phyloP scores from a whole-genome alignment of 306 rosid genomes.

The Urtica urens region DNA sequence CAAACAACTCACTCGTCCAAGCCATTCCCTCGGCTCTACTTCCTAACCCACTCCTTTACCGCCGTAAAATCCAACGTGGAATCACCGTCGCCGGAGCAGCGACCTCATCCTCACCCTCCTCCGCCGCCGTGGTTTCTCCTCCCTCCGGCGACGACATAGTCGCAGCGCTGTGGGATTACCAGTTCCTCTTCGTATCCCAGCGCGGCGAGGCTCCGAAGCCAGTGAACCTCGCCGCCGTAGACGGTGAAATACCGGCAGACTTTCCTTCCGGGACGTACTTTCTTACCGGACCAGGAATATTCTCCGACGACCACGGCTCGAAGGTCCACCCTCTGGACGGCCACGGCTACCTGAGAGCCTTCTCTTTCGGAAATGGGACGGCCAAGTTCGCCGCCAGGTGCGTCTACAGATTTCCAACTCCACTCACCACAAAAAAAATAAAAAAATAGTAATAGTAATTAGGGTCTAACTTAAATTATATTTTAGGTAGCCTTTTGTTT shows the following conservation, averaged over 20 bases:
- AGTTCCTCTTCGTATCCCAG: conserved; percentile 68
- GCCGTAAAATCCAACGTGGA: conserved; percentile 7
- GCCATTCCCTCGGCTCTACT: background rate
- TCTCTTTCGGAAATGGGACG: conserved; percentile 25
- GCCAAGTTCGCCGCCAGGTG: too few relatives aligned
- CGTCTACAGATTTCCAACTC: too few relatives aligned
- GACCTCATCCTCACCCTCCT: background rate
- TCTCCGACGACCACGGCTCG: conserved; percentile 80
- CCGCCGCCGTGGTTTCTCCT: background rate
- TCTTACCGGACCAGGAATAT: conserved; percentile 67
- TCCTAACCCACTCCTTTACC: background rate
- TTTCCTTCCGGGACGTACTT: conserved; percentile 80
- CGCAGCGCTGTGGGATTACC: conserved; percentile 75
- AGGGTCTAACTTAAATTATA: too few relatives aligned
- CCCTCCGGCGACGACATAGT: conserved; percentile 42
- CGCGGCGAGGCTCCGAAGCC: conserved; percentile 46
- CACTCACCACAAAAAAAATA: too few relatives aligned
- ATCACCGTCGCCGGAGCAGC: conserved; percentile 29
- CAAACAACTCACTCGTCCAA: background rate
- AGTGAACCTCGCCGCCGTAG: conserved; percentile 20
- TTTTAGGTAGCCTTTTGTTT: too few relatives aligned
- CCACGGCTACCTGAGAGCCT: conserved; percentile 77
- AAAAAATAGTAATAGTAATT: too few relatives aligned
- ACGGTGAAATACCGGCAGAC: conserved; percentile 49
- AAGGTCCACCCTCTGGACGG: conserved; percentile 88